Evolutionary conservation across 352 stramenopile species (phyloP).

Genomic region (Phytophthora nicotianae): DNA sequence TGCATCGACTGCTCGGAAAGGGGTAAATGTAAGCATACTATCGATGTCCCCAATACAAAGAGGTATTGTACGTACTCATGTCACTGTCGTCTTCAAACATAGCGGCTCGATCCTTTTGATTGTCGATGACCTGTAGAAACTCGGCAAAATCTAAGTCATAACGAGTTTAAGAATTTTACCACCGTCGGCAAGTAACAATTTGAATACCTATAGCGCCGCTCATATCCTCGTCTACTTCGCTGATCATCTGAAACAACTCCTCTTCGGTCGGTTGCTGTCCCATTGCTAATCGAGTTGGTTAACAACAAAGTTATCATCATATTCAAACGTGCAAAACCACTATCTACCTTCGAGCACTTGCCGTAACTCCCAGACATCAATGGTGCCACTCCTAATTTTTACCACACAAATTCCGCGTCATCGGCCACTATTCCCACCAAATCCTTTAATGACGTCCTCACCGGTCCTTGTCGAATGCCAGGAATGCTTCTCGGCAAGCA

Average conservation of each 20-base stretch:
- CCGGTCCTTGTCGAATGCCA: constrained; percentile 97
- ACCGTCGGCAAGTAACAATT: not conserved
- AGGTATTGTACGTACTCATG: constrained; percentile 76
- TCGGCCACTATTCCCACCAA: not conserved
- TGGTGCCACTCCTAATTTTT: constrained; percentile 85
- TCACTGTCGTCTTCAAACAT: constrained; percentile 97
- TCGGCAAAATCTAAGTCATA: constrained; percentile 93
- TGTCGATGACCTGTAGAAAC: constrained; percentile 98
- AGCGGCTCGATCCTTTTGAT: constrained; percentile 95
- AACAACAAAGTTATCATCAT: not conserved
- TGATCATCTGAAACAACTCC: constrained; percentile 98
- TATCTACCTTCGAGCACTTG: constrained; percentile 92
- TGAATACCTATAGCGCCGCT: constrained; percentile 90
- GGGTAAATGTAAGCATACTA: not conserved
- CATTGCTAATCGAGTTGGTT: constrained; percentile 76
- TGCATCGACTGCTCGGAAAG: constrained; percentile 83
- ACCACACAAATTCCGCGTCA: not conserved
- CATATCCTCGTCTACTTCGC: constrained; percentile 91
- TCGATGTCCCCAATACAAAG: not conserved
- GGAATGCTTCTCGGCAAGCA: constrained; percentile 95
- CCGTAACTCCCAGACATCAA: constrained; percentile 94
- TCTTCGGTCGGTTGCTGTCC: constrained; percentile 98
- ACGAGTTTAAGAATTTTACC: not conserved
- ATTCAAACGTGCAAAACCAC: not conserved
- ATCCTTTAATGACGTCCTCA: constrained; percentile 16